These are phyloP conservation scores for Pochonia chlamydosporia DNA, from an alignment of 2,329 filamentous ascomycete genomes.

Conservation along the genomic window DNA sequence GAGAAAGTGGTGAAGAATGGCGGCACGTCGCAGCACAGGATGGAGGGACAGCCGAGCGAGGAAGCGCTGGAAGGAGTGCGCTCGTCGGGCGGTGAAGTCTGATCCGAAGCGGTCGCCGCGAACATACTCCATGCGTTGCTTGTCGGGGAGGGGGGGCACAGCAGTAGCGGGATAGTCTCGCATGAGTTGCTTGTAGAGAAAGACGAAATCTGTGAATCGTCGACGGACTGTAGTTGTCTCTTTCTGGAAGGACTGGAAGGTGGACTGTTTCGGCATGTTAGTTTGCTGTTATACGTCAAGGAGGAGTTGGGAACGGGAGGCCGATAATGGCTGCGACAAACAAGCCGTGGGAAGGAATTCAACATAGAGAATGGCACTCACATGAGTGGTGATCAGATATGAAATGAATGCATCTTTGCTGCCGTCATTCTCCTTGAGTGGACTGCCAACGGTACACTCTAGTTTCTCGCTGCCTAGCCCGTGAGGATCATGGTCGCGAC, in stretches of 20 bases:
- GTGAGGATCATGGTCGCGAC: slow-evolving; percentile 51
- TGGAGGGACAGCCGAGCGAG: slow-evolving; percentile 81
- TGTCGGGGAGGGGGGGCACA: slow-evolving; percentile 91
- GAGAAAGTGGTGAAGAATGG: slow-evolving; percentile 81
- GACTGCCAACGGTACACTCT: slow-evolving; percentile 75
- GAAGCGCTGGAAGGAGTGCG: slow-evolving; percentile 87
- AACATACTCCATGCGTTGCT: slow-evolving; percentile 99
- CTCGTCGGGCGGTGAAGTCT: slow-evolving; percentile 85
- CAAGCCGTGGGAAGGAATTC: too few relatives aligned
- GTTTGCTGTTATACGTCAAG: background rate
- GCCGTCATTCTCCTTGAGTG: slow-evolving; percentile 92
- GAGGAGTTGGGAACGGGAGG: too few relatives aligned
- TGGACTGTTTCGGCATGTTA: slow-evolving; percentile 53
- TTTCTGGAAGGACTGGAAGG: slow-evolving; percentile 89
- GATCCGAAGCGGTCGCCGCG: slow-evolving; percentile 89
- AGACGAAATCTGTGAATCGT: slow-evolving; percentile 96
- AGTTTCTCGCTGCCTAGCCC: slow-evolving; percentile 68
- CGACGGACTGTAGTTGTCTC: slow-evolving; percentile 73
- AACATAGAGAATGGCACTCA: too few relatives aligned
- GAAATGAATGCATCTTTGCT: slow-evolving; percentile 96
- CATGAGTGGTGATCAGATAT: slow-evolving; percentile 87
- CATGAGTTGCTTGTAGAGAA: slow-evolving; percentile 84
- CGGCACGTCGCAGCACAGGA: slow-evolving; percentile 76
- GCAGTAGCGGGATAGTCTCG: slow-evolving; percentile 88
- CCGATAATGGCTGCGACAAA: too few relatives aligned